Percentiles rank a stretch among this genome's conserved stretches.
These are phyloP conservation scores for Stygiomarasmius scandens DNA, from an alignment of 1,284 basidiomycete genomes.

Conservation along the genomic window DNA sequence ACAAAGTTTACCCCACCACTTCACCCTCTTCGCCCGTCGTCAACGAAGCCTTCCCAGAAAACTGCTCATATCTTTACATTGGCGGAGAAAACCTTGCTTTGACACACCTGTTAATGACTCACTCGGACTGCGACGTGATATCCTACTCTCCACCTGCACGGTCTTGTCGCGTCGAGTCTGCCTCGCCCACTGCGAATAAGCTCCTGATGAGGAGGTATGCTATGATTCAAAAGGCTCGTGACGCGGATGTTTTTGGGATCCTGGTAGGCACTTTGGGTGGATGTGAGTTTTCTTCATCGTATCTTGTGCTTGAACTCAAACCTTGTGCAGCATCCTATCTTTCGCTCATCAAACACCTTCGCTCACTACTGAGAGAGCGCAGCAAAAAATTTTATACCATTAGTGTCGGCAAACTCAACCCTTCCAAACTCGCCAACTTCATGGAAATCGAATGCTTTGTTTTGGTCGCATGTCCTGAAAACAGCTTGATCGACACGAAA, in stretches of 20 bases:
- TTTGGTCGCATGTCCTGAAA: constrained; percentile 93
- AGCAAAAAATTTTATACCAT: constrained; percentile 94
- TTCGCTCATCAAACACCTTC: constrained; percentile 78
- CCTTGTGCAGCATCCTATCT: constrained; percentile 70
- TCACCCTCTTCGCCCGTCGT: not conserved
- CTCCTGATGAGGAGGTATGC: constrained; percentile 93
- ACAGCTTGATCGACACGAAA: constrained; percentile 86
- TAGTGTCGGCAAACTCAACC: constrained; percentile 94
- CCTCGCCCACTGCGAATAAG: constrained; percentile 70
- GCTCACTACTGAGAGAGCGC: constrained; percentile 61
- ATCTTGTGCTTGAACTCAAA: not conserved
- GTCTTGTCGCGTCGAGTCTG: constrained; percentile 58
- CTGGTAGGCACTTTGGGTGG: constrained; percentile 95
- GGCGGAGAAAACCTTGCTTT: constrained; percentile 83
- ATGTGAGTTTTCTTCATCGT: constrained; percentile 46
- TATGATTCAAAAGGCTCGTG: constrained; percentile 85
- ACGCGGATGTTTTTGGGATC: constrained; percentile 94
- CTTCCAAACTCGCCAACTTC: constrained; percentile 95
- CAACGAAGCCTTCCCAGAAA: not conserved
- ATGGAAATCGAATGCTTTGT: constrained; percentile 97
- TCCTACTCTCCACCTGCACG: constrained; percentile 72
- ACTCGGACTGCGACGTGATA: constrained; percentile 52
- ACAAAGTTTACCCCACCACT: constrained; percentile 10
- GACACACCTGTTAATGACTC: constrained; percentile 86
- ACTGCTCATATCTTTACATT: constrained; percentile 72